Conservation (phyloP, 129 eudicot genomes). For the Silybum marianum region DNA sequence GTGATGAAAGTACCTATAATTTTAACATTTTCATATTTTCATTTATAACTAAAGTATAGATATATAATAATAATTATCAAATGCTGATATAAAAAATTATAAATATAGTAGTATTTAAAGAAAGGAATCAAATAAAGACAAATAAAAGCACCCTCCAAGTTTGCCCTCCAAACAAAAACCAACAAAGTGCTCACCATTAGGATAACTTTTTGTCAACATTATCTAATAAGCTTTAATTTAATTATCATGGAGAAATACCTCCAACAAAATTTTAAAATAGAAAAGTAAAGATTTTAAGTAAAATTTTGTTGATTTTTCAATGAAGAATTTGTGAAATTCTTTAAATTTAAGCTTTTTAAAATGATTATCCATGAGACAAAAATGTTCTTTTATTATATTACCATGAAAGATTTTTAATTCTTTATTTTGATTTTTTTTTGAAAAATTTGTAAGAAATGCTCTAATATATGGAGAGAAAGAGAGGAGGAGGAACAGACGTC, state of each 20-base stretch:
- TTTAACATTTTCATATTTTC: not conserved
- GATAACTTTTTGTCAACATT: not conserved
- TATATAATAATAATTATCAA: not conserved
- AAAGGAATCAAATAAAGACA: slow-evolving; percentile 1
- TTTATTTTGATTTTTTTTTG: no score
- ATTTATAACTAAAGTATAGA: not conserved
- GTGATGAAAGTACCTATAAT: not conserved
- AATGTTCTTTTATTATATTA: no score
- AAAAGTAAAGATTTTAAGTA: no score
- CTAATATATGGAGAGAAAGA: no score
- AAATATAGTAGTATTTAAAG: not conserved
- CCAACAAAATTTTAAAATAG: no score
- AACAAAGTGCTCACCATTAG: not conserved
- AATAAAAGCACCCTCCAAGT: not conserved
- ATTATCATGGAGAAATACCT: not conserved
- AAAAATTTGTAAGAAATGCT: no score
- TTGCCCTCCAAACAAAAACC: not conserved
- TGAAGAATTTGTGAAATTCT: no score
- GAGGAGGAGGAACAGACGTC: no score
- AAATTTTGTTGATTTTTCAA: no score
- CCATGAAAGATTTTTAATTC: no score
- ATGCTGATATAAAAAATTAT: not conserved
- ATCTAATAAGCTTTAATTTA: not conserved
- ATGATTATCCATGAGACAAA: no score
- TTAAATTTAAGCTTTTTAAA: no score